phyloP scores from a whole-genome alignment of 108 stramenopile species.

The Cylindrotheca closterium region DNA sequence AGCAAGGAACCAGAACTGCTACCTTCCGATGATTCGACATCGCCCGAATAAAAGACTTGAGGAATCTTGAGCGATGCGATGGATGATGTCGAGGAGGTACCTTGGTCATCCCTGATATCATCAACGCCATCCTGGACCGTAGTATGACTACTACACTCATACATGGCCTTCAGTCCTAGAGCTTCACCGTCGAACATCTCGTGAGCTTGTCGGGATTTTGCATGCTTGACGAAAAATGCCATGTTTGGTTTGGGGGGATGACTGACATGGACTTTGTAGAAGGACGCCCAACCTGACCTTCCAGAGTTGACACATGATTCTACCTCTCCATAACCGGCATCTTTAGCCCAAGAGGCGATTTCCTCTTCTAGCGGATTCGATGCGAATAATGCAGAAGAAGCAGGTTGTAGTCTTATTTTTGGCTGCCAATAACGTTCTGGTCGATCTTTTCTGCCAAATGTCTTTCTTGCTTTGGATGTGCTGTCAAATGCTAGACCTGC shows the following conservation, averaged over 20 bases:
- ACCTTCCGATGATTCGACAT: too few relatives aligned
- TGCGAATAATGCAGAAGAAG: too few relatives aligned
- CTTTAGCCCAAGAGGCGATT: background rate
- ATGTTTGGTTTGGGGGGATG: slow-evolving; percentile 23
- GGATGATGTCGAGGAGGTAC: too few relatives aligned
- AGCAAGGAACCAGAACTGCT: slow-evolving; percentile 39
- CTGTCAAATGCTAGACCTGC: too few relatives aligned
- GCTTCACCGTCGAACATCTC: slow-evolving; percentile 60
- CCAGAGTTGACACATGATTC: slow-evolving; percentile 33
- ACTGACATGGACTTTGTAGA: slow-evolving; percentile 40
- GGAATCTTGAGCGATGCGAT: slow-evolving; percentile 43
- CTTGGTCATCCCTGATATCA: too few relatives aligned
- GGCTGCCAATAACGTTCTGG: too few relatives aligned
- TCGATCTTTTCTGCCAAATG: too few relatives aligned
- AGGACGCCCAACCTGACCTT: slow-evolving; percentile 52
- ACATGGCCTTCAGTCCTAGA: slow-evolving; percentile 52
- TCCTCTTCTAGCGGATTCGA: too few relatives aligned
- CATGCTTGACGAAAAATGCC: slow-evolving; percentile 57
- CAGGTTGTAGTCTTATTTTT: too few relatives aligned
- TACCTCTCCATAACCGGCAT: slow-evolving; percentile 34
- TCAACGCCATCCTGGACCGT: slow-evolving; percentile 10
- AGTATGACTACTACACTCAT: slow-evolving; percentile 40
- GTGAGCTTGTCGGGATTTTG: slow-evolving; percentile 17
- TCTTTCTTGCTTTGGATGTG: too few relatives aligned
- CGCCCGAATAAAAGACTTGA: slow-evolving; percentile 46